Evolutionary conservation across 768 basidiomycete genomes (phyloP).

Genomic region (Amanita fuliginea): DNA sequence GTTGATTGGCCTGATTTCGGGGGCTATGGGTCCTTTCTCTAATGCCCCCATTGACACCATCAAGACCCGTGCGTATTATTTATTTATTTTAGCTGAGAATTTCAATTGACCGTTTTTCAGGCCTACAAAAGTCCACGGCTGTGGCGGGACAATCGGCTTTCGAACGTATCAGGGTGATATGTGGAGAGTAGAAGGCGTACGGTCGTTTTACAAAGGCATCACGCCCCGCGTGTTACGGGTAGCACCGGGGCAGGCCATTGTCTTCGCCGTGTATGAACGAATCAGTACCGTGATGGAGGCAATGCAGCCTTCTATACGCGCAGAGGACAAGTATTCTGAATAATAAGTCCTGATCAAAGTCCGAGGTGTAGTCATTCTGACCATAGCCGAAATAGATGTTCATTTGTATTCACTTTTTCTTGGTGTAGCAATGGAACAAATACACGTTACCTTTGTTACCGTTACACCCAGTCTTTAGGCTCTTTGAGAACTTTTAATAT

Average conservation of each 20-base stretch:
- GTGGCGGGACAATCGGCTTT: conserved; percentile 66
- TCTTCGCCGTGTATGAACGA: conserved; percentile 94
- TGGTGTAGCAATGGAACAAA: too few relatives aligned
- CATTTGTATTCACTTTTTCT: too few relatives aligned
- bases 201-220: too few relatives aligned
- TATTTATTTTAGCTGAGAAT: background rate
- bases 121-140: conserved; percentile 77
- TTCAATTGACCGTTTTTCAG: conserved; percentile 22
- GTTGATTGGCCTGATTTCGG: too few relatives aligned
- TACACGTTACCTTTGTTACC: too few relatives aligned
- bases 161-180: conserved; percentile 77
- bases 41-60: conserved; percentile 95
- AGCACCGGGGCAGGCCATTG: conserved; percentile 94
- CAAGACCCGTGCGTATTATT: conserved; percentile 83
- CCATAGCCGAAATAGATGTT: too few relatives aligned
- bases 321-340: conserved; percentile 62
- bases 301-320: too few relatives aligned
- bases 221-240: conserved; percentile 96
- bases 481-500: conserved; percentile 49
- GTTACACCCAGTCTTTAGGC: conserved; percentile 49
- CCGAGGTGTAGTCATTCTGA: too few relatives aligned
- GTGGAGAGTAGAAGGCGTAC: conserved; percentile 84
- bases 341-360: conserved; percentile 16
- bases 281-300: conserved; percentile 68
- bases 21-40: too few relatives aligned